Base-by-base conservation (phyloP, 2,329 filamentous ascomycete species). In the Alternaria rosae region DNA sequence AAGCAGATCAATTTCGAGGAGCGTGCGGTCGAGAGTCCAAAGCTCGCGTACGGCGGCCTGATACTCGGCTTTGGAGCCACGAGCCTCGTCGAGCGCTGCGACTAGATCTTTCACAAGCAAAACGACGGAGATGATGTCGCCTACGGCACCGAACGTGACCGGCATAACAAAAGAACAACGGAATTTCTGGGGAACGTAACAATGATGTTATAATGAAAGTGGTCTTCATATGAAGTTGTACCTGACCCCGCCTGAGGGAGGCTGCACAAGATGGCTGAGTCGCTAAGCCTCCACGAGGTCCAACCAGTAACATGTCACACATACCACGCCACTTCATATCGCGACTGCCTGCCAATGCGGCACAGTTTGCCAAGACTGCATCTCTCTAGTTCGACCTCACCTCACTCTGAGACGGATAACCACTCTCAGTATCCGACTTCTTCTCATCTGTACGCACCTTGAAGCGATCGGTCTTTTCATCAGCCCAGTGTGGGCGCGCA, bases 51-150 rank as follows among this genome's bases (percentile, higher is more conserved):
- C 59, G 0, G 76, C 23, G 17, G 70, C 68, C 23, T 69, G 72
- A 51, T 76, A 79, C 38, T 78, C 72, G 9, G 70, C 62, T 15
- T 68, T 54, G 11, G 76, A 70, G 21, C 78, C 77, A 4, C 70
- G 64, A 28, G 53, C 65, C 17, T 73, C 62, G 42, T 78, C 66
- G 4, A 80, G 71, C 3, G 72, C 67, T 8, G 67, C 57, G 20
- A 78, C 54, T 1, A 76, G 41, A 38, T 75, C 70, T 62, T 76
- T 78, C 17, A 74, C 66, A 3, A 78, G 32, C 5, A 74, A 53
- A 42, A 59, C 64, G 1, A 76, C 68, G 3, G 70, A 61, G 9
- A 77, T 73, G 9, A 78, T 72, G 52, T 78, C 76, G 15, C 42
- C 42, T 2, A 55, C 41, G 10, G 42, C 26, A 25, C 53, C 28